Percentiles rank a stretch among this genome's conserved stretches.
phyloP scores from a whole-genome alignment of 192 early-diverging fungal species.

The Funneliformis mosseae region DNA sequence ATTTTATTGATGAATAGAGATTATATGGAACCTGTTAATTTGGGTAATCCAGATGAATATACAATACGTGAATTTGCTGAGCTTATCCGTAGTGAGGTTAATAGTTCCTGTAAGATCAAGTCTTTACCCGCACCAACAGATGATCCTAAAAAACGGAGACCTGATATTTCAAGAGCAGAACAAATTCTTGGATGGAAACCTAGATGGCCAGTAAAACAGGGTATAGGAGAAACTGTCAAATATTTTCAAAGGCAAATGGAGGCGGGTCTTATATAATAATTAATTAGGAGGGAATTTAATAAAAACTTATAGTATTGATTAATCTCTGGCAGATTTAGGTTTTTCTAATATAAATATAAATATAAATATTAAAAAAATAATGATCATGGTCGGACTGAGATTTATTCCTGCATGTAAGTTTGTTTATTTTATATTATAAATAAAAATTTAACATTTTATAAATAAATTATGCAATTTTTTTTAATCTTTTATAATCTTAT shows the following conservation, averaged over 20 bases:
- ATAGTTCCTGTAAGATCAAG: conserved; percentile 55
- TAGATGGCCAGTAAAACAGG: conserved; percentile 73
- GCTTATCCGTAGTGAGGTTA: conserved; percentile 68
- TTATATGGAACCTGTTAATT: conserved; percentile 72
- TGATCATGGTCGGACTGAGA: too few relatives aligned
- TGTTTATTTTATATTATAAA: too few relatives aligned
- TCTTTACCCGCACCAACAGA: conserved; percentile 69
- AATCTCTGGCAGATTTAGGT: too few relatives aligned
- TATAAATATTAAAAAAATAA: too few relatives aligned
- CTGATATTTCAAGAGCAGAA: conserved; percentile 73
- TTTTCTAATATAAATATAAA: too few relatives aligned
- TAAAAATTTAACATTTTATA: too few relatives aligned
- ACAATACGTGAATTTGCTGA: conserved; percentile 80
- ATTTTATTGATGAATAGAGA: conserved; percentile 75
- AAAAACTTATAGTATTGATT: too few relatives aligned
- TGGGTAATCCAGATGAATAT: conserved; percentile 86
- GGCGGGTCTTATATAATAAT: conserved; percentile 23
- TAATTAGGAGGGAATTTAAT: too few relatives aligned
- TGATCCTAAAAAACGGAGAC: conserved; percentile 76
- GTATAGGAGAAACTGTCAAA: conserved; percentile 77
- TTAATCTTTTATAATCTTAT: too few relatives aligned
- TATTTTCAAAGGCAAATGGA: conserved; percentile 55
- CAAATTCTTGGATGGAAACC: conserved; percentile 72
- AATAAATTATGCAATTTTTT: too few relatives aligned
- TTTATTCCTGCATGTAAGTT: too few relatives aligned